phyloP scores from a whole-genome alignment of 192 early-diverging fungal species.

The Radiomyces spectabilis region DNA sequence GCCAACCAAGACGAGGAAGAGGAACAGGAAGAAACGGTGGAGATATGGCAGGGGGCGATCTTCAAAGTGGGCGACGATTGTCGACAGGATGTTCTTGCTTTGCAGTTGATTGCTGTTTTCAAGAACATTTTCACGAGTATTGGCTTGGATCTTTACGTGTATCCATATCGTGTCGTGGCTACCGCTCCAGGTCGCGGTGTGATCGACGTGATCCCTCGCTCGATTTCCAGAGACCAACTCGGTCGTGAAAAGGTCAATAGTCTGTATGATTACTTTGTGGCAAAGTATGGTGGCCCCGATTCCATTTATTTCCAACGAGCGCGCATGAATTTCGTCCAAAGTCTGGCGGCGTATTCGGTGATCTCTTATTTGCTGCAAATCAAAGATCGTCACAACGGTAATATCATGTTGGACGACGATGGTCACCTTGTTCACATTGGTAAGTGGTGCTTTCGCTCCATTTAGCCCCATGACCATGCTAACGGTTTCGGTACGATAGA shows the following conservation, averaged over 20 bases:
- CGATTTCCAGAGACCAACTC: constrained; percentile 95
- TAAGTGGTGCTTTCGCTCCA: constrained; percentile 16
- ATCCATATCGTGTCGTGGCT: constrained; percentile 95
- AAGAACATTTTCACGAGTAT: constrained; percentile 89
- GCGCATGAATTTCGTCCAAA: constrained; percentile 90
- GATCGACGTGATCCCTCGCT: constrained; percentile 96
- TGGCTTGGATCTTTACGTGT: constrained; percentile 92
- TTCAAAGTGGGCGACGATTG: constrained; percentile 99
- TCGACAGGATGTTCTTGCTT: constrained; percentile 94
- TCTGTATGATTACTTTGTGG: constrained; percentile 92
- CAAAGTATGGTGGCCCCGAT: constrained; percentile 85
- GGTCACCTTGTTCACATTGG: constrained; percentile 97
- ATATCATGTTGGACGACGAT: constrained; percentile 97
- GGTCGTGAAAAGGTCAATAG: constrained; percentile 98
- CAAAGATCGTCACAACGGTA: constrained; percentile 98
- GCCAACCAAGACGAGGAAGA: constrained; percentile 39
- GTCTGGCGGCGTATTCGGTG: constrained; percentile 91
- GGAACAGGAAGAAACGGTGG: constrained; percentile 33
- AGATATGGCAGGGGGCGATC: constrained; percentile 81
- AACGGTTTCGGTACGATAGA: constrained; percentile 38
- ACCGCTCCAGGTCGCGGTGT: constrained; percentile 96
- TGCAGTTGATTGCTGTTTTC: constrained; percentile 97
- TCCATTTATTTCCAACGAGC: constrained; percentile 85
- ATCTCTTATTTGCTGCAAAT: constrained; percentile 93
- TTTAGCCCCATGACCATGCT: neutral